These are phyloP conservation scores for Gliomastix tumulicola DNA, from an alignment of 2,329 filamentous ascomycete species.

Conservation along the genomic window DNA sequence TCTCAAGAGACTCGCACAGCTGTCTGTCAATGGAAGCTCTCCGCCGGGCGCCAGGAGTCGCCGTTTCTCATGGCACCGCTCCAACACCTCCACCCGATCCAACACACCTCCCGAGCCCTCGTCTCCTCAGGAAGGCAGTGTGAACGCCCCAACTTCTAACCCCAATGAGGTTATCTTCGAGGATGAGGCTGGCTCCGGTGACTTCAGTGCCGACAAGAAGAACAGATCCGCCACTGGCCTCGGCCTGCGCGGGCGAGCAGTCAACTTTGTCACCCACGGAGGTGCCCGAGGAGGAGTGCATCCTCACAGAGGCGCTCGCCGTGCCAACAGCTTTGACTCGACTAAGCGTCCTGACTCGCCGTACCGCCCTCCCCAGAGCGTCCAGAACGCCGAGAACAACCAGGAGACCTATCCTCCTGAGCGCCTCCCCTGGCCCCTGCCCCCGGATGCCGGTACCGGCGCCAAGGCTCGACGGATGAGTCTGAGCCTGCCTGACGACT, in stretches of 20 bases:
- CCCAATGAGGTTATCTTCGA: not conserved
- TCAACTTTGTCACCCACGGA: slow-evolving; percentile 35
- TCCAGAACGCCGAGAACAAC: slow-evolving; percentile 14
- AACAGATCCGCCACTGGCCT: slow-evolving; percentile 44
- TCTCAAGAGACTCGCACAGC: no score
- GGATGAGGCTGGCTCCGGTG: slow-evolving; percentile 11
- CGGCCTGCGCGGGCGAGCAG: slow-evolving; percentile 36
- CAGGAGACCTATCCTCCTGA: slow-evolving; percentile 23
- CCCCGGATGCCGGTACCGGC: slow-evolving; percentile 64
- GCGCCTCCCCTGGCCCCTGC: slow-evolving; percentile 49
- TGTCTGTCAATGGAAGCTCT: slow-evolving; percentile 18
- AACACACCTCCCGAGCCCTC: slow-evolving; percentile 44
- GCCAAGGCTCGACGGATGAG: slow-evolving; percentile 76
- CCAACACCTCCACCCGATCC: slow-evolving; percentile 36
- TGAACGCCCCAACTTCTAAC: no score
- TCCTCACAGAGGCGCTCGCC: slow-evolving; percentile 13
- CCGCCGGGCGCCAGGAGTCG: slow-evolving; percentile 17
- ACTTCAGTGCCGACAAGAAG: slow-evolving; percentile 38
- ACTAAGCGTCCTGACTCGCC: slow-evolving; percentile 16
- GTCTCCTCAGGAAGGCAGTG: slow-evolving; percentile 34
- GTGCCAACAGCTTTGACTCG: slow-evolving; percentile 44
- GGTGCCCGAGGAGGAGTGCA: slow-evolving; percentile 8
- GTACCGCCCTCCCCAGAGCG: slow-evolving; percentile 7
- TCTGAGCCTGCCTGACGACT: slow-evolving; percentile 65
- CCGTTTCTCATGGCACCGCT: slow-evolving; percentile 38